Percentiles rank a stretch among this genome's conserved stretches.
Conservation (phyloP, 768 basidiomycete species). For the Boletales sp. region DNA sequence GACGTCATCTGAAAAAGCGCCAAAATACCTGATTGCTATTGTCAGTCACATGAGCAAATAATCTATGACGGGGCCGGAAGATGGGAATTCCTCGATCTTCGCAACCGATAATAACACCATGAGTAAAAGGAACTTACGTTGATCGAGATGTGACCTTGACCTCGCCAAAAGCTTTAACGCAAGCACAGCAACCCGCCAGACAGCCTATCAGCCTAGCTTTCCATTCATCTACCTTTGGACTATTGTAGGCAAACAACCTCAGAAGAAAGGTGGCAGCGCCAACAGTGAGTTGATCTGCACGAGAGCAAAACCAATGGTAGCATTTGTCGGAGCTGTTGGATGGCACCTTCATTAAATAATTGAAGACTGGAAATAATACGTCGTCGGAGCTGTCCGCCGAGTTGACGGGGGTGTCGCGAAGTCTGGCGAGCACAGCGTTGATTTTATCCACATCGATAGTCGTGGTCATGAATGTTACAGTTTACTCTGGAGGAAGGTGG, state of each 20-base stretch:
- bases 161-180: constrained; percentile 63
- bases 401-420: constrained; percentile 59
- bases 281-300: constrained; percentile 50
- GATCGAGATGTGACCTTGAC: constrained; percentile 61
- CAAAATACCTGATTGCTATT: constrained; percentile 59
- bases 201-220: constrained; percentile 52
- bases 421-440: constrained; percentile 45
- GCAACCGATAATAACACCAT: not conserved
- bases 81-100: constrained; percentile 9
- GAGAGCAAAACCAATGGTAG: constrained; percentile 81
- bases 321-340: constrained; percentile 34
- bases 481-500: too few species aligned
- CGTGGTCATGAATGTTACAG: constrained; percentile 20
- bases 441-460: constrained; percentile 35
- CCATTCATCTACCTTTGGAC: constrained; percentile 59
- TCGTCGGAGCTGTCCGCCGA: constrained; percentile 45
- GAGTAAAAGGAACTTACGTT: constrained; percentile 55
- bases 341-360: constrained; percentile 49
- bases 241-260: constrained; percentile 75
- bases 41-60: constrained; percentile 8
- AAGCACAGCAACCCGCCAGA: constrained; percentile 61
- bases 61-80: constrained; percentile 3
- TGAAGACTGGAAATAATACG: constrained; percentile 48
- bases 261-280: constrained; percentile 80
- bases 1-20: constrained; percentile 51